phyloP scores from a whole-genome alignment of 192 early-diverging fungal genomes.

The Podila epicladia region DNA sequence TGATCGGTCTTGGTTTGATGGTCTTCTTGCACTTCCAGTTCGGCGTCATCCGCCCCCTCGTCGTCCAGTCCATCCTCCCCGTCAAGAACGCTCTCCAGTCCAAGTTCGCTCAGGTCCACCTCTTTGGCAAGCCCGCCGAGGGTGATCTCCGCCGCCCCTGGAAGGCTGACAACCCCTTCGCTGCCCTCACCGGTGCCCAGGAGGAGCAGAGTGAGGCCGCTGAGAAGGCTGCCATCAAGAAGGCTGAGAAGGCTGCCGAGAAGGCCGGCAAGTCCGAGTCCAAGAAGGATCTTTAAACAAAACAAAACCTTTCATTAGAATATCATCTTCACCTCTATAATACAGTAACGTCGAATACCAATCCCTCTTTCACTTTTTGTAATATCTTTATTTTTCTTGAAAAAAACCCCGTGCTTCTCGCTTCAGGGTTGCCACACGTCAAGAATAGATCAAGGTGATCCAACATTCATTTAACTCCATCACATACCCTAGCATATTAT shows the following conservation, averaged over 20 bases:
- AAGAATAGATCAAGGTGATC: too few relatives aligned
- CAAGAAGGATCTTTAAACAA: slow-evolving; percentile 5
- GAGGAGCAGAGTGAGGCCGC: slow-evolving; percentile 56
- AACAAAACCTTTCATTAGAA: background rate
- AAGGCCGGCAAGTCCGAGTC: slow-evolving; percentile 4
- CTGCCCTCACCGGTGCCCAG: slow-evolving; percentile 46
- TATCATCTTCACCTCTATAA: too few relatives aligned
- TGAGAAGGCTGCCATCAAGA: slow-evolving; percentile 43
- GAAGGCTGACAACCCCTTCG: slow-evolving; percentile 81
- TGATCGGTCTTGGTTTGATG: slow-evolving; percentile 78
- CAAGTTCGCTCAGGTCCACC: slow-evolving; percentile 82
- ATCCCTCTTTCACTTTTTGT: too few relatives aligned
- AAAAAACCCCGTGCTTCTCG: too few relatives aligned
- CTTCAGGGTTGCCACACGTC: too few relatives aligned
- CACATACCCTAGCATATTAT: too few relatives aligned
- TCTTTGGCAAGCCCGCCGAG: slow-evolving; percentile 77
- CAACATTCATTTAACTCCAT: too few relatives aligned
- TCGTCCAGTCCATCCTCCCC: slow-evolving; percentile 87
- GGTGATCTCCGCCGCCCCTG: slow-evolving; percentile 89
- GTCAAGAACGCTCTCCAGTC: slow-evolving; percentile 74
- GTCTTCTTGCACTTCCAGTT: slow-evolving; percentile 87
- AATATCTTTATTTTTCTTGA: too few relatives aligned
- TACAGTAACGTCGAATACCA: too few relatives aligned
- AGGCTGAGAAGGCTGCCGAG: slow-evolving; percentile 22
- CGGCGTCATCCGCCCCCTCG: slow-evolving; percentile 86